Evolutionary conservation across 441 rosid genomes (phyloP), one percentile per base, ranked within the genome.

Genomic region (Bocquillonia castaneifolia): DNA sequence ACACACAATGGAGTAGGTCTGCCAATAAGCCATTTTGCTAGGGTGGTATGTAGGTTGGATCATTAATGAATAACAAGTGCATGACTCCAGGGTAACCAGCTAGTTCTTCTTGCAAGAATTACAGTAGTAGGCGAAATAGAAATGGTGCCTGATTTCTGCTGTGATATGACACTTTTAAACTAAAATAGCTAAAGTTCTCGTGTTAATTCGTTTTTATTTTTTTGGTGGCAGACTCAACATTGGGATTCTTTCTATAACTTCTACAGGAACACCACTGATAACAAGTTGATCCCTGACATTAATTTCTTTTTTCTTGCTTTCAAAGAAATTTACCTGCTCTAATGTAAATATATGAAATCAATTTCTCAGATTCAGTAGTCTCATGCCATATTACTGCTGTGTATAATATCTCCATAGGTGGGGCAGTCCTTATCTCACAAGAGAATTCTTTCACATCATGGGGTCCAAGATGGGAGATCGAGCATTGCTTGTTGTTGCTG

Each of bases 231-330:
- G 99, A 97, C 89, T 67, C 78, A 60, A 70, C 93, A 93, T 66
- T 93, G 99, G 99, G 97, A 93, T 83, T 79, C 95, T 66, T 91
- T 93, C 88, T 91, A 89, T 79, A 61, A 57, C 23, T 93, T 93
- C 86, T 93, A 91, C 89, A 80, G 73, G 80, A 93, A 85, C 86
- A 93, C 97, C 25, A 89, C 97, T 7, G 91, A 91, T 81, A 93
- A 91, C 89, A 93, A 89, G 98, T 93, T 32, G 85, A 64, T 80
- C 68, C 68, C 52, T 29, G 67, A 50, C 59, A 52, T 57, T 65
- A 36, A 53, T 34, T 61, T 42, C 66, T 63, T 58, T 10, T 44
- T 17, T 37, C n/a, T 13, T 56, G 17, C 39, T 55, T 61, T 42
- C n/a, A 45, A 62, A 57, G 50, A 65, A 64, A 37, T 23, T 34